A percentile compares a stretch with the other conserved stretches of the same genome.
These are phyloP conservation scores for Ceratobasidium sp. DNA, from an alignment of 1,284 basidiomycete species.

Conservation along the genomic window DNA sequence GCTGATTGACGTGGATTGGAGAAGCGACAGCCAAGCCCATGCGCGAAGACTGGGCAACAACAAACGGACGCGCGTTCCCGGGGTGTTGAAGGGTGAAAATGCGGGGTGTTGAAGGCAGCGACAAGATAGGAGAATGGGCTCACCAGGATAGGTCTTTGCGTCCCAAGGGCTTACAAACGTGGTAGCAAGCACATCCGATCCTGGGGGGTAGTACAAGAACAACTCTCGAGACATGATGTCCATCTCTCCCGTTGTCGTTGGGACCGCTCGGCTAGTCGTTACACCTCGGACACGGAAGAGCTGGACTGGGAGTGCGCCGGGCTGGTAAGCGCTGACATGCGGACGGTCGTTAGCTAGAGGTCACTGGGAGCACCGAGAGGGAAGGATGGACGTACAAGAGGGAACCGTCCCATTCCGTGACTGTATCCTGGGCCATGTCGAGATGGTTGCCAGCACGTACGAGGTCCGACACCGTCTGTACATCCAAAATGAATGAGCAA, in stretches of 20 bases:
- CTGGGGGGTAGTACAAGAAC: conserved; percentile 6
- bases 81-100: not conserved
- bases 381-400: conserved; percentile 7
- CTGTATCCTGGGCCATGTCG: conserved; percentile 35
- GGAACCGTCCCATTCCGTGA: conserved; percentile 29
- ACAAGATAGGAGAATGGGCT: not conserved
- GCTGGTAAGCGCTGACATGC: conserved; percentile 5
- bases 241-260: conserved; percentile 12
- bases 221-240: conserved; percentile 8
- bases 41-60: not conserved
- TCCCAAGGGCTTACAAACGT: conserved; percentile 34
- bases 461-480: conserved; percentile 28
- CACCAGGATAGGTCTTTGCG: conserved; percentile 25
- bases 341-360: not conserved
- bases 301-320: conserved; percentile 12
- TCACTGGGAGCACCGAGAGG: not conserved
- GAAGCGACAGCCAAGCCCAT: not conserved
- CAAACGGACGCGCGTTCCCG: not conserved
- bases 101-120: not conserved
- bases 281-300: conserved; percentile 23
- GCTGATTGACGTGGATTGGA: not conserved
- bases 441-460: conserved; percentile 14
- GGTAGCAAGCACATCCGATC: conserved; percentile 2
- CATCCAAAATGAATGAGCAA: not conserved
- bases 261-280: conserved; percentile 22